A percentile compares a stretch with the other conserved stretches of the same genome.
Evolutionary conservation across 768 basidiomycete genomes (phyloP).

Genomic region (Tulasnella sp.): DNA sequence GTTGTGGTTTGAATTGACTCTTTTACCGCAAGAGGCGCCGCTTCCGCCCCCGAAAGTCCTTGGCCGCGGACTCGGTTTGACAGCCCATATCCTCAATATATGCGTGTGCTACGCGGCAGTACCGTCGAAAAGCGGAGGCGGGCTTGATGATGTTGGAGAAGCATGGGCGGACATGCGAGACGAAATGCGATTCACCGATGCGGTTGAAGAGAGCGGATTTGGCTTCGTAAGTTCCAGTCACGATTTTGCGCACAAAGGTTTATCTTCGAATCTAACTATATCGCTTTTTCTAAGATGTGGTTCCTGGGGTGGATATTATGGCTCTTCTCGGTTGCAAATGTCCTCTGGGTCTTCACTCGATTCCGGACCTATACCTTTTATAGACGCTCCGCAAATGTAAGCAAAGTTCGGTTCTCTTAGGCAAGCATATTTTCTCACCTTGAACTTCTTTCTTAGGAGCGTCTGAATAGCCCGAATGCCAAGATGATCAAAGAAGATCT

Average conservation of each 20-base stretch:
- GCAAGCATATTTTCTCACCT: not conserved
- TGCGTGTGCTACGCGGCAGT: constrained; percentile 32
- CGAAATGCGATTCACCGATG: not conserved
- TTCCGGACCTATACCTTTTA: constrained; percentile 16
- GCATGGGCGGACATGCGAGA: constrained; percentile 2
- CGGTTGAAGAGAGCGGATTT: not conserved
- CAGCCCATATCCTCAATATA: constrained; percentile 61
- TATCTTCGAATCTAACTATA: not conserved
- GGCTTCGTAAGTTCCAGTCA: not conserved
- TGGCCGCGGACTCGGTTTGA: constrained; percentile 56
- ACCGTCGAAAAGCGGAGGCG: not conserved
- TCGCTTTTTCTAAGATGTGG: not conserved
- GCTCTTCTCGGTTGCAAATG: constrained; percentile 15
- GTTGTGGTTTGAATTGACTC: constrained; percentile 68
- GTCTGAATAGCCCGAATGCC: constrained; percentile 19
- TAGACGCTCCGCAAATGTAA: not conserved
- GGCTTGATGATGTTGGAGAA: not conserved
- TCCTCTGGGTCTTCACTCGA: constrained; percentile 18
- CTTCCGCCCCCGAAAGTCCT: constrained; percentile 58
- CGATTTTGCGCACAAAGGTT: not conserved
- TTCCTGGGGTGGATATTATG: constrained; percentile 16
- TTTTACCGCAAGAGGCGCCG: constrained; percentile 76
- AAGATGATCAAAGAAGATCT: constrained; percentile 17
- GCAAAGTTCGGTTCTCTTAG: not conserved
- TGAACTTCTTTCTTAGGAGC: constrained; percentile 1